Conservation (phyloP, 768 basidiomycete species). For the Suillus decipiens region DNA sequence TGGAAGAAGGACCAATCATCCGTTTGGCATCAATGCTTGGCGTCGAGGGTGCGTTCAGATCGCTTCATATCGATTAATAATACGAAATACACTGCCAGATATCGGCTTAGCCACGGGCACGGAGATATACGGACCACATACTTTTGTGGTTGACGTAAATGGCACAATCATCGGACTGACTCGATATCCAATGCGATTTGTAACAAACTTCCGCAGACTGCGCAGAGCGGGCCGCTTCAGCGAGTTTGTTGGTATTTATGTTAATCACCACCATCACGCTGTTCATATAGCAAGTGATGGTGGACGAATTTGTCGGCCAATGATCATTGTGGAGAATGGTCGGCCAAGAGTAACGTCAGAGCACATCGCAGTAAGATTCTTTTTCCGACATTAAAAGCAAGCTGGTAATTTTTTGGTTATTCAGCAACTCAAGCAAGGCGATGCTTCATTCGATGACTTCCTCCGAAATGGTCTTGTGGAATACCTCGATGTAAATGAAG, state of each 20-base stretch:
- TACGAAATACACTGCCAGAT: constrained; percentile 49
- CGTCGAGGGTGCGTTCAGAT: constrained; percentile 75
- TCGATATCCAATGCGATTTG: constrained; percentile 81
- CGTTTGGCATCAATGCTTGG: constrained; percentile 93
- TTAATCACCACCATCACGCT: constrained; percentile 91
- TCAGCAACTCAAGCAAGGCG: constrained; percentile 78
- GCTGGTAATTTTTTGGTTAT: constrained; percentile 13
- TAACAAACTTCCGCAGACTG: constrained; percentile 87
- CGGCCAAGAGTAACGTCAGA: constrained; percentile 73
- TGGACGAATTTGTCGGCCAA: constrained; percentile 95
- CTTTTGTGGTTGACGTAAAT: constrained; percentile 96
- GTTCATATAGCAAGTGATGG: constrained; percentile 98
- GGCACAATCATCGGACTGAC: constrained; percentile 95
- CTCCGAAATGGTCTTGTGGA: constrained; percentile 90
- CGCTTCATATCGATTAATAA: constrained; percentile 14
- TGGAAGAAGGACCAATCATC: constrained; percentile 92
- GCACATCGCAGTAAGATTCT: constrained; percentile 68
- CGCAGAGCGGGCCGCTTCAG: constrained; percentile 90
- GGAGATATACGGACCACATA: constrained; percentile 92
- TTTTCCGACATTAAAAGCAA: not conserved
- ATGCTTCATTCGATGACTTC: constrained; percentile 91
- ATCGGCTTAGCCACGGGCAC: constrained; percentile 90
- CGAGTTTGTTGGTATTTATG: constrained; percentile 96
- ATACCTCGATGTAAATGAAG: constrained; percentile 98
- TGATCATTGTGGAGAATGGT: constrained; percentile 92